These are phyloP conservation scores for Lyophyllum atratum DNA, from an alignment of 768 basidiomycete genomes.

Conservation along the genomic window DNA sequence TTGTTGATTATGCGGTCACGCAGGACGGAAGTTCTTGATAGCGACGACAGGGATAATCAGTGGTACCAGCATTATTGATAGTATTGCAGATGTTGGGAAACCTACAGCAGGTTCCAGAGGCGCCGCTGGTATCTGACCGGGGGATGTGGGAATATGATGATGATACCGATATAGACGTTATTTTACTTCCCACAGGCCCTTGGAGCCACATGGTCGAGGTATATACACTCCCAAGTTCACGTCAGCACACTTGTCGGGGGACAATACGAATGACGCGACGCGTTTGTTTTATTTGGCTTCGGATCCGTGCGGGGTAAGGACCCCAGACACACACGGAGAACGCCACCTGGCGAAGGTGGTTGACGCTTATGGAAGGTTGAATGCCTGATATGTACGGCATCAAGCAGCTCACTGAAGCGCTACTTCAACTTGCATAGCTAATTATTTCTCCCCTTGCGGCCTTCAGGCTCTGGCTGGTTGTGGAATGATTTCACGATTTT, in stretches of 20 bases:
- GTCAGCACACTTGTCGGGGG: background rate
- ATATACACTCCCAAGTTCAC: slow-evolving; percentile 18
- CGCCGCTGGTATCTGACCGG: slow-evolving; percentile 41
- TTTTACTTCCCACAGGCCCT: slow-evolving; percentile 10
- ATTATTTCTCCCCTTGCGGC: too few relatives aligned
- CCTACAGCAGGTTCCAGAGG: slow-evolving; percentile 38
- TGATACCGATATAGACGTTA: background rate
- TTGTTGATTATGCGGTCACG: slow-evolving; percentile 4
- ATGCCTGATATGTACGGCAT: slow-evolving; percentile 8
- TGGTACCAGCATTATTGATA: slow-evolving; percentile 71
- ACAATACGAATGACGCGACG: slow-evolving; percentile 42
- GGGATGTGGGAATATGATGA: slow-evolving; percentile 6
- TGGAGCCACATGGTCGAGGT: slow-evolving; percentile 28
- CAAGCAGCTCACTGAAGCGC: background rate
- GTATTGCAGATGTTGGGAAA: slow-evolving; percentile 51
- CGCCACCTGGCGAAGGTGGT: slow-evolving; percentile 12
- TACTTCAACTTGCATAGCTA: too few relatives aligned
- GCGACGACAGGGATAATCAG: slow-evolving; percentile 91
- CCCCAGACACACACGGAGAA: slow-evolving; percentile 27
- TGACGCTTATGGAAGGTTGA: slow-evolving; percentile 15
- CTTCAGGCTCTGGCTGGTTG: background rate
- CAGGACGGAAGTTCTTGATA: slow-evolving; percentile 86
- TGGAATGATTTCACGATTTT: too few relatives aligned
- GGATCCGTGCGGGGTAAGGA: slow-evolving; percentile 11
- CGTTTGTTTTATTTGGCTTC: slow-evolving; percentile 44